A percentile compares a stretch with the other conserved stretches of the same genome.
These are phyloP conservation scores for Labyrinthula sp. DNA, from an alignment of 352 stramenopile genomes.

Conservation along the genomic window DNA sequence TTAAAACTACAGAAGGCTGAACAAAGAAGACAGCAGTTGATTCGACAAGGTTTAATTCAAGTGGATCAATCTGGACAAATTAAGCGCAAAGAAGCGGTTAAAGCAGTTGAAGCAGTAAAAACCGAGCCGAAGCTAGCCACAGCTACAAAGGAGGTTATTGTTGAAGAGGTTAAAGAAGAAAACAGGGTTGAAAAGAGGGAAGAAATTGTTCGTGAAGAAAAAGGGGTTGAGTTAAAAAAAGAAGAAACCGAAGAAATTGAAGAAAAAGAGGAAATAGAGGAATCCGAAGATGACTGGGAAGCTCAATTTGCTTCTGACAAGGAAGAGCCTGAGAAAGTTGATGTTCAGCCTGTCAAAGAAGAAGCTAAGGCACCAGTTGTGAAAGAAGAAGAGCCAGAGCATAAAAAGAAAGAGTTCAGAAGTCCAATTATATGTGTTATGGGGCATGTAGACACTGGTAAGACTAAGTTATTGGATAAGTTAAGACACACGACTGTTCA, in stretches of 20 bases:
- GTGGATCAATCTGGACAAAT: constrained; percentile 21
- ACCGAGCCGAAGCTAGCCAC: too few relatives aligned
- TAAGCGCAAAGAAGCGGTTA: background rate
- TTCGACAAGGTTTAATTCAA: constrained; percentile 10
- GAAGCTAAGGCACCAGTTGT: background rate
- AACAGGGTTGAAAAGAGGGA: constrained; percentile 14
- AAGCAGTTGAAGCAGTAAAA: constrained; percentile 1
- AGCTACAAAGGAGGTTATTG: too few relatives aligned
- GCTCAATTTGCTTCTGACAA: background rate
- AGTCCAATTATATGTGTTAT: constrained; percentile 98
- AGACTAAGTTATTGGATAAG: constrained; percentile 98
- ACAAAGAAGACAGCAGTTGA: constrained; percentile 11
- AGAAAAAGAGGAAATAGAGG: background rate
- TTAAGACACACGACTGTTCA: constrained; percentile 96
- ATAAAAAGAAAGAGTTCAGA: constrained; percentile 68
- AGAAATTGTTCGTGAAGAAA: constrained; percentile 18
- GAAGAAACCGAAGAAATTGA: constrained; percentile 3
- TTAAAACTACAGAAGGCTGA: constrained; percentile 11
- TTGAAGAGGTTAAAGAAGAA: too few relatives aligned
- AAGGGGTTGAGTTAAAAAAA: background rate
- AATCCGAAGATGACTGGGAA: background rate
- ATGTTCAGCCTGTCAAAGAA: background rate
- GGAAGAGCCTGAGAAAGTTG: background rate
- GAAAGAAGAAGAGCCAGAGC: constrained; percentile 29
- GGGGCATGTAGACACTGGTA: constrained; percentile 88